phyloP scores from a whole-genome alignment of 352 stramenopile genomes.

The Phytophthora pisi region DNA sequence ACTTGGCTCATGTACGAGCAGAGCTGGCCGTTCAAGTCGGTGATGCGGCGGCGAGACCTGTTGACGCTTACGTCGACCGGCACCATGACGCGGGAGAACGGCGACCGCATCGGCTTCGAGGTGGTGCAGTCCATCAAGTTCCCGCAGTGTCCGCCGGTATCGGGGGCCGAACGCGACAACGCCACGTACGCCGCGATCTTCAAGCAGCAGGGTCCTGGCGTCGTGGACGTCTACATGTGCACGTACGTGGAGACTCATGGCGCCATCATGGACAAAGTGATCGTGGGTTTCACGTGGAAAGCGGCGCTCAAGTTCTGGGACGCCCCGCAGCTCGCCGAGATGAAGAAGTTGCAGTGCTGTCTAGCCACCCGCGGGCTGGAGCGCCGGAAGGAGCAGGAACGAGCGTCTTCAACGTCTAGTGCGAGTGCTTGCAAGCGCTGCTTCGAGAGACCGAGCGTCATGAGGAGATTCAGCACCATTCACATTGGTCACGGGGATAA shows the following conservation, averaged over 20 bases:
- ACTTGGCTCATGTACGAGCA: slow-evolving; percentile 41
- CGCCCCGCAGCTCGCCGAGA: slow-evolving; percentile 19
- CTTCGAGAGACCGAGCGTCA: slow-evolving; percentile 8
- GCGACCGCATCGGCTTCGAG: slow-evolving; percentile 54
- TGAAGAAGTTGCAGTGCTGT: slow-evolving; percentile 35
- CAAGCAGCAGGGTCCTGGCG: slow-evolving; percentile 23
- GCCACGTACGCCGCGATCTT: slow-evolving; percentile 34
- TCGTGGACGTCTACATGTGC: slow-evolving; percentile 29
- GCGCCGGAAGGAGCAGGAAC: slow-evolving; percentile 14
- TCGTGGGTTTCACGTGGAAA: slow-evolving; percentile 17
- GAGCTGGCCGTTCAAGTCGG: slow-evolving; percentile 24
- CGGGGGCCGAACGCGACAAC: slow-evolving; percentile 23
- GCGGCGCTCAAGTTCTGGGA: slow-evolving; percentile 23
- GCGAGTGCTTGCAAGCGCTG: slow-evolving; percentile 17
- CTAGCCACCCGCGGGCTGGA: slow-evolving; percentile 11
- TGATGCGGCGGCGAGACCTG: slow-evolving; percentile 43
- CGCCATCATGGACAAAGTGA: slow-evolving; percentile 21
- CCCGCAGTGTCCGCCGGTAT: slow-evolving; percentile 17
- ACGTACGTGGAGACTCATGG: slow-evolving; percentile 25
- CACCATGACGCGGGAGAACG: slow-evolving; percentile 31
- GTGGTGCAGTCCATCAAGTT: slow-evolving; percentile 48
- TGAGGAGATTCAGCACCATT: slow-evolving; percentile 6
- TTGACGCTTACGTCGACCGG: slow-evolving; percentile 39
- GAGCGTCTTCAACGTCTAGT: not conserved
- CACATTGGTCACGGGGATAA: slow-evolving; percentile 1